These are phyloP conservation scores for Aspergillus leporis DNA, from an alignment of 495 filamentous ascomycete species.

Conservation along the genomic window DNA sequence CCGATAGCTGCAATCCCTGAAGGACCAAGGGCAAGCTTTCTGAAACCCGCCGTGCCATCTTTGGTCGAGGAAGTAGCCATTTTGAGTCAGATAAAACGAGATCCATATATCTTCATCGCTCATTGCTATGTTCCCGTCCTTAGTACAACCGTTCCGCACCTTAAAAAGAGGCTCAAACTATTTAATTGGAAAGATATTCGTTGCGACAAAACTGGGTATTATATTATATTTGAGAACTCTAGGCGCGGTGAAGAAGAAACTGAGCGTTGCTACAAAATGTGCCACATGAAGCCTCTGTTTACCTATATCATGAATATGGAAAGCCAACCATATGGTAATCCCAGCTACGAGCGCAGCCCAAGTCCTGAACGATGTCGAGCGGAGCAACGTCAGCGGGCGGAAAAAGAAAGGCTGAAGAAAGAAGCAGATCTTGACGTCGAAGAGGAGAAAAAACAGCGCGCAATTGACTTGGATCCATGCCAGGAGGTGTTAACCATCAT, in stretches of 20 bases:
- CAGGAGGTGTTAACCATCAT: conserved; percentile 75
- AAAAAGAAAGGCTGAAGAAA: conserved; percentile 56
- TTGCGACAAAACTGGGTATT: conserved; percentile 84
- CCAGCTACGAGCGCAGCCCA: conserved; percentile 63
- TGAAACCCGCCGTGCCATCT: conserved; percentile 48
- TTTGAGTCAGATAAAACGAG: conserved; percentile 65
- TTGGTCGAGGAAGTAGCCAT: conserved; percentile 63
- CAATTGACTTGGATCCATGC: conserved; percentile 83
- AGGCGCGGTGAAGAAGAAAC: conserved; percentile 75
- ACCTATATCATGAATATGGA: conserved; percentile 94
- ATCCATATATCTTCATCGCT: conserved; percentile 92
- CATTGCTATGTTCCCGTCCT: conserved; percentile 87
- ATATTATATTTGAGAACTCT: conserved; percentile 80
- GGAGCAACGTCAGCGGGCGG: conserved; percentile 57
- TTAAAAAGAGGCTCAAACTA: conserved; percentile 80
- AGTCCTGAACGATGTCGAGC: conserved; percentile 52
- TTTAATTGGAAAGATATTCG: conserved; percentile 76
- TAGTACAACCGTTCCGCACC: conserved; percentile 74
- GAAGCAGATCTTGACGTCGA: conserved; percentile 78
- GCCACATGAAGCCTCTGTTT: conserved; percentile 78
- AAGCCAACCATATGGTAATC: conserved; percentile 68
- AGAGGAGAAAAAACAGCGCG: conserved; percentile 81
- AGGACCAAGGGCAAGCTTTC: conserved; percentile 40
- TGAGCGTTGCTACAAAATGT: conserved; percentile 69
- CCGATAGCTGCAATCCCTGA: conserved; percentile 43